phyloP scores from a whole-genome alignment of 1,284 basidiomycete genomes.

The Cryptococcus hybrid region DNA sequence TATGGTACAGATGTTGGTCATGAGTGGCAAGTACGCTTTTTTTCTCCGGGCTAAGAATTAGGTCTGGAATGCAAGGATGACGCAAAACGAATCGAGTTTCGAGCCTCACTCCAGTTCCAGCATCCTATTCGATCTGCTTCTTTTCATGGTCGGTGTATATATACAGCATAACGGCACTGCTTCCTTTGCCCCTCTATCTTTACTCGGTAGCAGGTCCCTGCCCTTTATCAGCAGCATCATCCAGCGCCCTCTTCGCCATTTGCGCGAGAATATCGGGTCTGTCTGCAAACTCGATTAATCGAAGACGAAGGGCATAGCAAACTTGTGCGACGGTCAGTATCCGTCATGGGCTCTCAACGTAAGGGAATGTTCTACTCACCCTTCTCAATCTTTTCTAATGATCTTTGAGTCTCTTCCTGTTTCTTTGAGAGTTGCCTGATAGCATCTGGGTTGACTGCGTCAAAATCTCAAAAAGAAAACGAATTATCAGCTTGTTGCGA shows the following conservation, averaged over 20 bases:
- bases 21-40: too few relatives aligned
- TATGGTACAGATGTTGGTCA: too few relatives aligned
- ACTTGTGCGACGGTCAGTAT: slow-evolving; percentile 22
- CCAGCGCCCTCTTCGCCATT: slow-evolving; percentile 48
- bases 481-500: background rate
- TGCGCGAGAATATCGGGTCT: slow-evolving; percentile 46
- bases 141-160: background rate
- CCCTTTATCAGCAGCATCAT: slow-evolving; percentile 32
- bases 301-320: slow-evolving; percentile 47
- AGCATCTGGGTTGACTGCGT: slow-evolving; percentile 30
- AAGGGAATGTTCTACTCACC: slow-evolving; percentile 54
- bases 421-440: slow-evolving; percentile 70
- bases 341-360: too few relatives aligned
- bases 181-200: background rate
- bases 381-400: slow-evolving; percentile 90
- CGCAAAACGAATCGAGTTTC: background rate
- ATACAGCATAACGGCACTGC: too few relatives aligned
- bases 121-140: slow-evolving; percentile 2
- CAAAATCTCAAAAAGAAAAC: slow-evolving; percentile 27
- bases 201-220: background rate
- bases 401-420: slow-evolving; percentile 78
- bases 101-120: background rate
- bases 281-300: slow-evolving; percentile 48
- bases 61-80: too few relatives aligned
- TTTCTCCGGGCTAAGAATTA: too few relatives aligned